Base-by-base conservation (phyloP, 768 basidiomycete genomes). In the Pleurotus giganteus region DNA sequence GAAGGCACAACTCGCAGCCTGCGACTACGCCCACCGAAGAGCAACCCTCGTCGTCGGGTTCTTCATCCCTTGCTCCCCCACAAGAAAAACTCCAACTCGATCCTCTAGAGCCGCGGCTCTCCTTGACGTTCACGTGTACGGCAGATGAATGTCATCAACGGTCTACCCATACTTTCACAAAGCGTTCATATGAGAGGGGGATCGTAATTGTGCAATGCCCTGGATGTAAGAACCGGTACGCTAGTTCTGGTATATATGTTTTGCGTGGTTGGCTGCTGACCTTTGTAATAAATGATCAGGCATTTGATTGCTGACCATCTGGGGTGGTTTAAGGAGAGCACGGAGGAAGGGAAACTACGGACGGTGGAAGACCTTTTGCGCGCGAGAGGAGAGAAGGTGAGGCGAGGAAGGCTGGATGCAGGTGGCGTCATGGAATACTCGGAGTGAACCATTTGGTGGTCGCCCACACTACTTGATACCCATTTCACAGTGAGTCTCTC, bases 201-300 rank as follows among this genome's bases (percentile, higher is more conserved):
- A 85, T 98, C 49, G 95, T 98, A 2, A 75, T 99, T 24, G 82
- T 97, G 1, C 82, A 94, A 66, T 99, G 96, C 72, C 94, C 95
- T 1, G 81, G 81, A 12, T 99, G 96, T 67, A 84, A 89, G 62
- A 92, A 90, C 63, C 75, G 95, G 90, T 93, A 65, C 51, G 85
- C 70, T 57, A 21, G 24, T 39, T 52, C 54, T 51, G 31, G 44
- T n/a, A 24, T 21, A 31, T 8, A 19, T 26, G 17, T 27, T 27
- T 55, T 55, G 57, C 12, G 26, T 36, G 60, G 5, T 39, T 37
- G 26, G 6, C 24, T 55, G 21, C 53, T 42, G 28, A 13, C 43
- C n/a, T 12, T 54, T 51, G 11, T 3, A n/a, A 39, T 21, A 26
- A 17, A 53, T 7, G 13, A 31, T 21, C 57, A 91, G 89, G 27